Evolutionary conservation across 2,329 filamentous ascomycete species (phyloP), one percentile per base, ranked within the genome.

Genomic region (Incumbomyces lentus): DNA sequence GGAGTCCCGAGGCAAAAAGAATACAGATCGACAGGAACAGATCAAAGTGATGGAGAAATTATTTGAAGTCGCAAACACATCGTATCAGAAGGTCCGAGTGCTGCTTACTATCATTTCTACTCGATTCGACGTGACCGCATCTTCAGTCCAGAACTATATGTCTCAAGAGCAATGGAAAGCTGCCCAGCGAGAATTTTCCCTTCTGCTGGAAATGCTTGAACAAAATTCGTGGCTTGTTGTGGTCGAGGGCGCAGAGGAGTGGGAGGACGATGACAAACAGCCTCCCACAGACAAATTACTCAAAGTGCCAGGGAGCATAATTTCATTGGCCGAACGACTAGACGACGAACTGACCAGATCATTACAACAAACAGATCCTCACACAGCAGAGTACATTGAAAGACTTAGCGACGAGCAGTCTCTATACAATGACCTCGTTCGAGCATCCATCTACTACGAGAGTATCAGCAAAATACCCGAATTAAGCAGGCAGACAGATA

Each of bases 381-480:
- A 98, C 70, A 98, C 92, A 34, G 92, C 92, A 26, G 92, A 98
- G 70, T 98, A 98, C 64, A 95, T 98, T 52, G 92, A 98, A 64
- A 81, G 93, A 49, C 72, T 98, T 50, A 84, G 85, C 46, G 92
- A 98, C 60, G 92, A 98, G 72, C 84, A 83, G 52, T 73, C 82
- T 40, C 74, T 98, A 43, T 98, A 98, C 74, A 88, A 86, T 68
- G 84, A 87, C 68, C 86, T 98, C 64, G 83, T 95, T 64, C 86
- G 88, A 53, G 81, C 84, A 39, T 76, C 88, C 60, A 75, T 95
- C 49, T 98, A 98, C 70, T 84, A 89, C 52, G 92, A 98, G 72
- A 74, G 73, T 52, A 73, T 95, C 46, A 78, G 77, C 63, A 81
- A 84, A 66, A 79, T 84, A 52, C 62, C 49, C 19, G 57, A 61